Percentiles rank a stretch among this genome's conserved stretches.
These are phyloP conservation scores for Salvia splendens DNA, from an alignment of 257 asterid species.

Conservation along the genomic window DNA sequence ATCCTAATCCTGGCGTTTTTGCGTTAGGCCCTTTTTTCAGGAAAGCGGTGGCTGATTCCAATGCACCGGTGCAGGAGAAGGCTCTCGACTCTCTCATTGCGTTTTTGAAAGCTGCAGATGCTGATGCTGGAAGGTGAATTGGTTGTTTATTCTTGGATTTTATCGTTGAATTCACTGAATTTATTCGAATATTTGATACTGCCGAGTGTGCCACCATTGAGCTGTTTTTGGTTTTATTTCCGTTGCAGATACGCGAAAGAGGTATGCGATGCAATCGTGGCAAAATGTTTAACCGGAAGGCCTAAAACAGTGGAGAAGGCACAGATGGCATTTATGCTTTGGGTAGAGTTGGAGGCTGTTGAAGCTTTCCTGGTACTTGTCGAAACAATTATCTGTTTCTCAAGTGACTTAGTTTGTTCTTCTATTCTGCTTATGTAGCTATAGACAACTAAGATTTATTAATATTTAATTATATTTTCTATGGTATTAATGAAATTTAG, in stretches of 20 bases:
- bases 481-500: too few species aligned
- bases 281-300: conserved; percentile 93
- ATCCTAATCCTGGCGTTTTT: conserved; percentile 23
- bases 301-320: conserved; percentile 99
- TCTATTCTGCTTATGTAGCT: neutral
- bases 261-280: conserved; percentile 92
- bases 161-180: conserved; percentile 12
- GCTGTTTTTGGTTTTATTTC: conserved; percentile 14
- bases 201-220: conserved; percentile 1
- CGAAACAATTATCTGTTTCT: conserved; percentile 19
- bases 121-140: conserved; percentile 86
- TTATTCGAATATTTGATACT: conserved; percentile 11
- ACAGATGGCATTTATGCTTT: conserved; percentile 75
- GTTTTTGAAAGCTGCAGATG: conserved; percentile 87
- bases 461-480: too few species aligned
- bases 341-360: conserved; percentile 98
- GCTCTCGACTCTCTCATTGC: conserved; percentile 96
- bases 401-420: conserved; percentile 6
- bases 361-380: conserved; percentile 85
- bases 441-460: too few species aligned
- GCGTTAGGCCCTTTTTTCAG: conserved; percentile 74
- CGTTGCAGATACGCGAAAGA: conserved; percentile 77
- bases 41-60: conserved; percentile 83
- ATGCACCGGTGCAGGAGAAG: conserved; percentile 99
- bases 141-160: conserved; percentile 11